Percentiles rank a stretch among this genome's conserved stretches.
phyloP scores from a whole-genome alignment of 352 stramenopile genomes.

The Hyaloperonospora arabidopsidis region DNA sequence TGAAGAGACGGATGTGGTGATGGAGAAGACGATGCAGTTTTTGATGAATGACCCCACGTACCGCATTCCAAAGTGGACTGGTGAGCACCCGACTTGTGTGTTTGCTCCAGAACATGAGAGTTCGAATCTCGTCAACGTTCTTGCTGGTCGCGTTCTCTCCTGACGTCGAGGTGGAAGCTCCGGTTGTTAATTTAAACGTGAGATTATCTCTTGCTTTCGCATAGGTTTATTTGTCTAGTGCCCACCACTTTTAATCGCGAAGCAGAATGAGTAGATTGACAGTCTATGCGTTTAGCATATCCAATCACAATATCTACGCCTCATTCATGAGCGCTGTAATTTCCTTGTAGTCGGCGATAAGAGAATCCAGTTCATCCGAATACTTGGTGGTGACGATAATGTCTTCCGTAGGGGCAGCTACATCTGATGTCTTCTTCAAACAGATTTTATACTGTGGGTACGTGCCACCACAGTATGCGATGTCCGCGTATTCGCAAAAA shows the following conservation, averaged over 20 bases:
- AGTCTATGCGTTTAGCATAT: constrained; percentile 26
- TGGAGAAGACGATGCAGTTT: constrained; percentile 68
- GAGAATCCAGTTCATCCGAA: constrained; percentile 50
- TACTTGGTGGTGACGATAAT: constrained; percentile 63
- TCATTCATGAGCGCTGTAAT: constrained; percentile 64
- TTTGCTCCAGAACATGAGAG: constrained; percentile 73
- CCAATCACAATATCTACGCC: constrained; percentile 14
- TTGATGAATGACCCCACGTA: constrained; percentile 45
- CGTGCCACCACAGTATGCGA: constrained; percentile 43
- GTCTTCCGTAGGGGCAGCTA: constrained; percentile 38
- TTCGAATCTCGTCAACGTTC: constrained; percentile 67
- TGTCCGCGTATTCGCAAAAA: constrained; percentile 60
- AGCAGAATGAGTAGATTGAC: constrained; percentile 19
- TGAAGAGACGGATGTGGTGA: constrained; percentile 67
- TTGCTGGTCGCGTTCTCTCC: constrained; percentile 47
- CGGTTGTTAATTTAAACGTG: constrained; percentile 22
- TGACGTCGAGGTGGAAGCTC: constrained; percentile 12
- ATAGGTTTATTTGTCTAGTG: not conserved
- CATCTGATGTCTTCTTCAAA: constrained; percentile 35
- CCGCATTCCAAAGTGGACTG: constrained; percentile 50
- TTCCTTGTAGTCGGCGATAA: constrained; percentile 72
- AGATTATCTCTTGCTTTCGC: not conserved
- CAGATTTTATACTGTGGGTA: constrained; percentile 68
- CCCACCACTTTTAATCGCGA: not conserved
- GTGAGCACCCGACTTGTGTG: constrained; percentile 44